Evolutionary conservation across 2,329 filamentous ascomycete genomes (phyloP), one percentile per base, ranked within the genome.

Genomic region (Aspergillus cejpii): DNA sequence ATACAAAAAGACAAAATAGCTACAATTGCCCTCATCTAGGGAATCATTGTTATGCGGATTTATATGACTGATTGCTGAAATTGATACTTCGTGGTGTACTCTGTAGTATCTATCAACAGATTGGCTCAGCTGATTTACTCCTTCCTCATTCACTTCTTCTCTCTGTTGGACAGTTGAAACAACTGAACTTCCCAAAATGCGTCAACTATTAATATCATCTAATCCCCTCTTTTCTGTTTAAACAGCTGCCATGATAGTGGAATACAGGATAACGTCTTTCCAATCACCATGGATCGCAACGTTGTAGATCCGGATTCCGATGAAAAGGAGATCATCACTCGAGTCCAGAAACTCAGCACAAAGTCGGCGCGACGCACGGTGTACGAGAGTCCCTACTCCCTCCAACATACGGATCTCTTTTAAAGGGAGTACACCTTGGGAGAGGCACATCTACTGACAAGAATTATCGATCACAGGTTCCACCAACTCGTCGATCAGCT

Each of bases 401-500:
- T 24, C 17, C 10, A 34, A 8, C 10, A 20, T 11, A 34, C 0
- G 28, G n/a, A n/a, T n/a, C n/a, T 14, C 28, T 15, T 31, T 15
- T 31, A 12, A 8, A 12, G 2, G 8, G n/a, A 29, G 15, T 14
- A 1, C 15, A 17, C 17, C 14, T 34, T 34, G 4, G 14, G 15
- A 19, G 17, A 19, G 17, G 2, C n/a, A 17, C 31, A 12, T 20
- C 17, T 5, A 34, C 31, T 34, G 31, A 34, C 31, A n/a, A 10
- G 3, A 34, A 5, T 34, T 11, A 15, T 2, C n/a, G 12, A 33
- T 28, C 15, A 8, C 49, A 68, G 65, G 24, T 57, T 56, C 24
- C 54, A 51, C 33, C 52, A 49, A 5, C 51, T 69, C 20, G 33
- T 67, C 24, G 49, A 58, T 31, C 48, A 57, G 19, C 46, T 69